Base-by-base conservation (phyloP, 352 stramenopile genomes). In the Phytopythium cucurbitacearum region DNA sequence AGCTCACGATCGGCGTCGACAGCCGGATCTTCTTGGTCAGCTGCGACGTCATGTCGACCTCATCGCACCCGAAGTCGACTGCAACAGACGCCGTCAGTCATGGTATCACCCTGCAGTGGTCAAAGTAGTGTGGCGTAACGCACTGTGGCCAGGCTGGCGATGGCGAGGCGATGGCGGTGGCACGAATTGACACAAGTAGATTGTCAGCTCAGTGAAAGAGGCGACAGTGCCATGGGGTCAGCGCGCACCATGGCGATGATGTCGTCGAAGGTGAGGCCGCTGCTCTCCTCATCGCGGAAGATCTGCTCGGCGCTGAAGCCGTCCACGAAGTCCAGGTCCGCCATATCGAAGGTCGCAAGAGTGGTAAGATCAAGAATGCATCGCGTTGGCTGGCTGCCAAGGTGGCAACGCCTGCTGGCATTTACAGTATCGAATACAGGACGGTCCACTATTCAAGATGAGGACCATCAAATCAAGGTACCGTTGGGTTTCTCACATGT, bases 1-100 rank as follows among this genome's bases (percentile, higher is more conserved):
- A 99, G 15, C 91, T 98, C 38, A 99, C 92, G 51, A 99, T 95
- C 10, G 96, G 96, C 43, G 82, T 65, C 42, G 96, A 89, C 48
- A 99, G 65, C 37, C 64, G 85, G 65, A 99, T 99, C 64, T 96
- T 97, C 65, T 80, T 89, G 37, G 90, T 88, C 45, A 94, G 48
- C 7, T 65, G 69, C 12, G 94, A 96, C 13, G 80, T 87, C 57
- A 99, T 83, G 21, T 93, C 85, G 37, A 99, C 96, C 36, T 98
- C 82, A 45, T 97, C 80, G 11, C 98, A 80, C 12, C 85, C 85
- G 63, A 99, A 99, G 60, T 93, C 65, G 64, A 99, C 76, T 87
- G 46, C 3, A 11, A n/a, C 16, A 44, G 11, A 59, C 11, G 41
- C 5, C 4, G 43, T 10, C 16, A 7, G 21, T n/a, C 37, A 43